These are phyloP conservation scores for Hibiscus trionum DNA, from an alignment of 345 rosid species.

Conservation along the genomic window DNA sequence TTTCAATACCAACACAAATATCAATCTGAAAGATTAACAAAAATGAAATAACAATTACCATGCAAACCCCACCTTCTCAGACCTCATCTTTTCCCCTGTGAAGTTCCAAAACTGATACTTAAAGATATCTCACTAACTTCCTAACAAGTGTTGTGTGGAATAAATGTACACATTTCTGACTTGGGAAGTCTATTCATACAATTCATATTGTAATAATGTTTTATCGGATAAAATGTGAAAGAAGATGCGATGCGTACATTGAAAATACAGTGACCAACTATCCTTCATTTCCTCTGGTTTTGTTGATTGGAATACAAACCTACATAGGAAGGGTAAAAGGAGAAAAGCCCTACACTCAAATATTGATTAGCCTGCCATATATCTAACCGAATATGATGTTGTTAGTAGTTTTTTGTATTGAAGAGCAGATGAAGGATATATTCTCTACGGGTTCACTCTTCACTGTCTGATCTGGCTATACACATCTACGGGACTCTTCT, in stretches of 20 bases:
- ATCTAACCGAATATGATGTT: slow-evolving; percentile 9
- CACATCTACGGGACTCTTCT: slow-evolving; percentile 54
- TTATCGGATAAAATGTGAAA: not conserved
- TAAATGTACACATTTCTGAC: not conserved
- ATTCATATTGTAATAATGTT: not conserved
- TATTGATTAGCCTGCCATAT: too few species aligned
- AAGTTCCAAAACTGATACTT: not conserved
- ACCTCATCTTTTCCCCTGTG: too few species aligned
- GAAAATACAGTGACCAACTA: not conserved
- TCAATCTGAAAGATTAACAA: not conserved
- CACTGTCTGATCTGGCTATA: slow-evolving; percentile 39
- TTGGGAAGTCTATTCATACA: not conserved
- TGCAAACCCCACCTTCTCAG: not conserved
- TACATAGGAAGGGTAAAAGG: slow-evolving; percentile 4
- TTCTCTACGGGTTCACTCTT: slow-evolving; percentile 34
- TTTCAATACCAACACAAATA: not conserved
- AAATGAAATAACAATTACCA: not conserved
- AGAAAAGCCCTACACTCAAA: too few species aligned
- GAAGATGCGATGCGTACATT: not conserved
- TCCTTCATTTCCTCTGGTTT: slow-evolving; percentile 7
- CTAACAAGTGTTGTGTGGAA: too few species aligned
- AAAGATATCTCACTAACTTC: too few species aligned
- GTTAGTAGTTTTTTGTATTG: slow-evolving; percentile 43
- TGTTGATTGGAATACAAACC: slow-evolving; percentile 27
- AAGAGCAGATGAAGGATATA: slow-evolving; percentile 22